Percentiles rank a stretch among this genome's conserved stretches.
Conservation (phyloP, 441 rosid genomes). For the Aquilaria agallochum region DNA sequence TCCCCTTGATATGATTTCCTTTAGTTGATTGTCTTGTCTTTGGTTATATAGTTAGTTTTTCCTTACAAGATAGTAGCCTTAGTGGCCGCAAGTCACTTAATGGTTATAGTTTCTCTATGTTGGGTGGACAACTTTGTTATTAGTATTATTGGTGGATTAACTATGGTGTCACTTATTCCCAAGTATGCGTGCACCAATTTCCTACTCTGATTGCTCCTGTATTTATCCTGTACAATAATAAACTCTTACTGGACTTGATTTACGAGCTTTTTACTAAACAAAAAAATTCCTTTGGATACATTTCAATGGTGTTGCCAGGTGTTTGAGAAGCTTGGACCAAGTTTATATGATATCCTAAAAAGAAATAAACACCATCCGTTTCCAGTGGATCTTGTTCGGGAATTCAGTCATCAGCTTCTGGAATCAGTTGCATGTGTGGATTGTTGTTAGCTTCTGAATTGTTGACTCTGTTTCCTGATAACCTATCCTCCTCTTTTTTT, state of each 20-base stretch:
- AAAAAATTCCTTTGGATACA: conserved; percentile 59
- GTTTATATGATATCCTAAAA: conserved; percentile 92
- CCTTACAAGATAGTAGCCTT: too few relatives aligned
- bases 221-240: too few relatives aligned
- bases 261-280: conserved; percentile 44
- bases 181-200: too few relatives aligned
- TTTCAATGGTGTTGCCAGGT: conserved; percentile 87
- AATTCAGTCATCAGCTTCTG: conserved; percentile 95
- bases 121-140: too few relatives aligned
- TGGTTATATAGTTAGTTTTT: too few relatives aligned
- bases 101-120: too few relatives aligned
- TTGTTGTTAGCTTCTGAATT: conserved; percentile 38
- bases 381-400: conserved; percentile 93
- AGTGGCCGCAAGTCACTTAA: too few relatives aligned
- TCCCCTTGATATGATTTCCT: too few relatives aligned
- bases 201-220: too few relatives aligned
- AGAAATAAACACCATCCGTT: conserved; percentile 87
- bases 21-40: too few relatives aligned
- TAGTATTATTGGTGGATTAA: too few relatives aligned
- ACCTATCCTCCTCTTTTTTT: conserved; percentile 18
- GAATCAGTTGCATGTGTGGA: conserved; percentile 96
- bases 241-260: conserved; percentile 26
- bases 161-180: too few relatives aligned
- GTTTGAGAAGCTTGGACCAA: conserved; percentile 98
- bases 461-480: conserved; percentile 18